Base-by-base conservation (phyloP, 495 filamentous ascomycete species). In the Podospora anserina region DNA sequence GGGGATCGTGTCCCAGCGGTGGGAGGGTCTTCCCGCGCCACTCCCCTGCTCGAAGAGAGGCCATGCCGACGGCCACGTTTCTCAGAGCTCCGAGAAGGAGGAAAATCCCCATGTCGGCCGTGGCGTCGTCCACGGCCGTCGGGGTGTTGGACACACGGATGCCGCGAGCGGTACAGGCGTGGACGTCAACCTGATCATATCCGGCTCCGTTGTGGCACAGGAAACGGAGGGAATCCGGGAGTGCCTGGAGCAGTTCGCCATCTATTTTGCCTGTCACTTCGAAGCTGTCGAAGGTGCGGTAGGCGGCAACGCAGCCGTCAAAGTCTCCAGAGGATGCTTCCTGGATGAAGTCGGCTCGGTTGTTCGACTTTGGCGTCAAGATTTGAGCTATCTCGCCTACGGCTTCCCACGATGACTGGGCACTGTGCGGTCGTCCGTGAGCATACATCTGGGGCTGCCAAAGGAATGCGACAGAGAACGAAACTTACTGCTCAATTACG, bases 191-290 rank as follows among this genome's bases (percentile, higher is more conserved):
- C 78, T 92, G 89, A 78, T 95, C 92, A 78, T 94, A 95, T 23
- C 92, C 92, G 53, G 92, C 90, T 44, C 92, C 93, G 73, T 92
- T 94, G 76, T 97, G 93, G 74, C 88, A 90, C 70, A 97, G 85
- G 77, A 91, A 97, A 69, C 86, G 89, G 54, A 96, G 75, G 3
- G 86, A 89, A 34, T 77, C 72, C 1, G 93, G 93, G 2, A 94
- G 78, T 13, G 79, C 82, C 16, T 79, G 77, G n/a, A 92, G 78
- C 27, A 94, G 77, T 74, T 92, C 90, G 56, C 81, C 82, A 69
- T 93, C 86, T 20, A 93, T 75, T 3, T 81, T 75, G 0, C 94
- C 94, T 0, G 94, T 96, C 68, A 90, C 79, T 0, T 68, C 61
- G 23, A 86, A 80, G 58, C 89, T 93, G 39, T 73, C 76, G 73